phyloP scores from a whole-genome alignment of 306 rosid species.

The Oxytropis ochrocephala region DNA sequence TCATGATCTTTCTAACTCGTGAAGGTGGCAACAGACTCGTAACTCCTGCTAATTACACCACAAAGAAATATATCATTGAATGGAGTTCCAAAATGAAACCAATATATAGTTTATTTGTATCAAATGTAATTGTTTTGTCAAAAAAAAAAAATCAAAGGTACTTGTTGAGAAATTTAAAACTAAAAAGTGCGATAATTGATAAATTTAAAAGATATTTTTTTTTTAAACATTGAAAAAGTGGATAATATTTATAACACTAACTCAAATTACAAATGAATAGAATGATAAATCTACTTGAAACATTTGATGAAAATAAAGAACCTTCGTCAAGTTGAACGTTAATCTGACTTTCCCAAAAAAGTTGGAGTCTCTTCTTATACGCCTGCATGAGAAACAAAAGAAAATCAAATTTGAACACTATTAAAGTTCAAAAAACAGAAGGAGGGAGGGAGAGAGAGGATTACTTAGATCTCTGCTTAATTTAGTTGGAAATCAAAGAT shows the following conservation, averaged over 20 bases:
- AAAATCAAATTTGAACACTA: background rate
- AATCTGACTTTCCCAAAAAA: background rate
- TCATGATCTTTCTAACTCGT: conserved; percentile 30
- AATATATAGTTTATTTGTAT: background rate
- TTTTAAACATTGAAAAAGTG: background rate
- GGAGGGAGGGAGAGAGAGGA: background rate
- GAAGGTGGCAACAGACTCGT: conserved; percentile 28
- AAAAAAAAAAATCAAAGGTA: background rate
- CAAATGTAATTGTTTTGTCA: background rate
- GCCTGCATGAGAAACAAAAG: background rate
- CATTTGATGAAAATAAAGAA: background rate
- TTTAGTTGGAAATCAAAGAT: background rate
- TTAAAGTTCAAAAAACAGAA: too few relatives aligned
- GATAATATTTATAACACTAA: background rate
- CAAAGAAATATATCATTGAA: background rate
- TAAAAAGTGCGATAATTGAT: background rate
- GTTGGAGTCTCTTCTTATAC: background rate
- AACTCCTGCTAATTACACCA: background rate
- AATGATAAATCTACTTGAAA: background rate
- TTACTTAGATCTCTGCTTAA: background rate
- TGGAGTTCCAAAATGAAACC: background rate
- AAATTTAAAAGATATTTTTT: background rate
- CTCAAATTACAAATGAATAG: too few relatives aligned
- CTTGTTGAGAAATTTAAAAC: background rate
- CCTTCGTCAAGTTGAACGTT: background rate